phyloP scores from a whole-genome alignment of 169 alveolate species.

The Theileria orientalis region DNA sequence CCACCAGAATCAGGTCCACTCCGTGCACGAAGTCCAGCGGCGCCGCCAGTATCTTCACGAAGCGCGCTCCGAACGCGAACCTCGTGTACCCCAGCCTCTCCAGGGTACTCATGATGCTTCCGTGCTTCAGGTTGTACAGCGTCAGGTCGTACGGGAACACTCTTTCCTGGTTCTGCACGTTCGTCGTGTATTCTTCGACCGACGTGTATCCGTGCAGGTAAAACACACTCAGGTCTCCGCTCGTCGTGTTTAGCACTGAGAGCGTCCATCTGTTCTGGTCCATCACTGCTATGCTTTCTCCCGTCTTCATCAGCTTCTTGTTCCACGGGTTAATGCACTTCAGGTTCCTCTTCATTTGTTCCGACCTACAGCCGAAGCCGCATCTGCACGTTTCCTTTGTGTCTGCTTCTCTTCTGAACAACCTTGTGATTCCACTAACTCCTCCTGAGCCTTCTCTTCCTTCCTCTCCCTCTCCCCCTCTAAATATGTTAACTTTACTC shows the following conservation, averaged over 20 bases:
- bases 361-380: not conserved
- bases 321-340: slow-evolving; percentile 55
- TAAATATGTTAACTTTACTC: not conserved
- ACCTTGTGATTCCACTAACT: too few relatives aligned
- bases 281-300: slow-evolving; percentile 1
- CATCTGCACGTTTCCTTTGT: too few relatives aligned
- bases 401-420: too few relatives aligned
- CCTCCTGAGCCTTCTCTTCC: too few relatives aligned
- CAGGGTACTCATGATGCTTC: slow-evolving; percentile 20
- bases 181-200: slow-evolving; percentile 16
- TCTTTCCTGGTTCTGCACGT: slow-evolving; percentile 2
- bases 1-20: slow-evolving; percentile 49
- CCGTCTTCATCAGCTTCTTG: slow-evolving; percentile 21
- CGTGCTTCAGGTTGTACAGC: slow-evolving; percentile 22
- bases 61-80: not conserved
- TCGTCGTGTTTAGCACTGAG: slow-evolving; percentile 14
- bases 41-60: slow-evolving; percentile 6
- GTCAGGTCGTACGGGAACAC: slow-evolving; percentile 49
- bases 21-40: slow-evolving; percentile 36
- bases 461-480: not conserved
- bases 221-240: slow-evolving; percentile 48
- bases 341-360: slow-evolving; percentile 11
- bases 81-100: slow-evolving; percentile 33
- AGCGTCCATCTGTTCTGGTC: slow-evolving; percentile 56
- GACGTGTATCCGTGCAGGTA: slow-evolving; percentile 12